Evolutionary conservation across 768 basidiomycete species (phyloP).

Genomic region (Boletus tomentosulus): DNA sequence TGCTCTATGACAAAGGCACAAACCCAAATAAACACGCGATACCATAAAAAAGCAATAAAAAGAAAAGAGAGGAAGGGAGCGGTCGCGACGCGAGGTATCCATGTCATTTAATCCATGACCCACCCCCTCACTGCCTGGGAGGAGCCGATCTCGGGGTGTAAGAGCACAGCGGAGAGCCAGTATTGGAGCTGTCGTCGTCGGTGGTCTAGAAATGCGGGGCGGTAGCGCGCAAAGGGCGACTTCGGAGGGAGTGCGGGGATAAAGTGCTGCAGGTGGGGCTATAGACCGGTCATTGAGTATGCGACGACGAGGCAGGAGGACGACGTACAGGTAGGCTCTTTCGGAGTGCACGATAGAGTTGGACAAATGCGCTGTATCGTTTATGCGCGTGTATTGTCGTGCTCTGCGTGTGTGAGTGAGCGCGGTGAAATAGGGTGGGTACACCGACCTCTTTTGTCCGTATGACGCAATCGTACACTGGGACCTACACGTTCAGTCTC

Average conservation of each 20-base stretch:
- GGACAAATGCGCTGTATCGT: slow-evolving; percentile 62
- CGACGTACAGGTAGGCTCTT: slow-evolving; percentile 49
- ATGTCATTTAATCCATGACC: slow-evolving; percentile 43
- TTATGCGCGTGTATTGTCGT: slow-evolving; percentile 63
- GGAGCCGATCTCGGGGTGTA: slow-evolving; percentile 70
- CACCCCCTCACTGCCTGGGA: slow-evolving; percentile 56
- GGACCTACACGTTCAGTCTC: neutral
- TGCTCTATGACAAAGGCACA: neutral
- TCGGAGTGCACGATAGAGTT: slow-evolving; percentile 46
- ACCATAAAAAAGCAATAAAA: slow-evolving; percentile 15
- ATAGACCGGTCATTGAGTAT: neutral
- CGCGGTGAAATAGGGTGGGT: neutral
- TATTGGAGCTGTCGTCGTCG: slow-evolving; percentile 57
- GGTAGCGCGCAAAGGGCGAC: slow-evolving; percentile 60
- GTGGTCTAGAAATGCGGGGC: slow-evolving; percentile 63
- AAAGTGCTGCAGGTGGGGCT: slow-evolving; percentile 43
- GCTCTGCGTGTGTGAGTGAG: slow-evolving; percentile 33
- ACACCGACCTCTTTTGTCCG: slow-evolving; percentile 54
- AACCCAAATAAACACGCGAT: neutral
- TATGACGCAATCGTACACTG: slow-evolving; percentile 69
- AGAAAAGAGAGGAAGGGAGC: neutral
- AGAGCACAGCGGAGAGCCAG: slow-evolving; percentile 59
- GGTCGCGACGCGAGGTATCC: neutral
- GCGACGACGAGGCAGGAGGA: neutral
- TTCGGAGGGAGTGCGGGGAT: slow-evolving; percentile 67